Percentiles rank a stretch among this genome's conserved stretches.
Conservation (phyloP, 352 stramenopile genomes). For the Phytophthora aleatoria region DNA sequence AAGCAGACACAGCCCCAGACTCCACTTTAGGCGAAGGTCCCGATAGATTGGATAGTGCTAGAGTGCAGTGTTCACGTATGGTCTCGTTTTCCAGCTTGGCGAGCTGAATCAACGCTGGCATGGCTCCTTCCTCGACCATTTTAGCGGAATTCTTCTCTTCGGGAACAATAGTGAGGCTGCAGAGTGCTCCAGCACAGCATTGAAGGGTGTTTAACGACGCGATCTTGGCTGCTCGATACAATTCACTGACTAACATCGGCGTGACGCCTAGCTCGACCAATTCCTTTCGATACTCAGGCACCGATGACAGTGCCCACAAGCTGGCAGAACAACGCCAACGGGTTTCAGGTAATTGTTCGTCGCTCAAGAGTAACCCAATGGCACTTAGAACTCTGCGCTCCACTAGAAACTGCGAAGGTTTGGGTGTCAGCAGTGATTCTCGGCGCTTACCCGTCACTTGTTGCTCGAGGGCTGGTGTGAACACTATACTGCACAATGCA, state of each 20-base stretch:
- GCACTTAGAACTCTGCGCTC: slow-evolving; percentile 38
- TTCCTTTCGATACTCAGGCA: slow-evolving; percentile 42
- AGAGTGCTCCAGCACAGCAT: slow-evolving; percentile 64
- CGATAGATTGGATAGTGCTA: slow-evolving; percentile 76
- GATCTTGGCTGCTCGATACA: slow-evolving; percentile 28
- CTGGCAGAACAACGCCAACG: slow-evolving; percentile 65
- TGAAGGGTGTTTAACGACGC: slow-evolving; percentile 44
- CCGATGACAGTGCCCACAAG: slow-evolving; percentile 57
- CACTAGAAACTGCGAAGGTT: slow-evolving; percentile 37
- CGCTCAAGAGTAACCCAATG: slow-evolving; percentile 44
- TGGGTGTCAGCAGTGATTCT: neutral
- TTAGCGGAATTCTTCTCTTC: slow-evolving; percentile 40
- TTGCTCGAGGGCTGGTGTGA: slow-evolving; percentile 16
- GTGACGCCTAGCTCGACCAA: slow-evolving; percentile 62
- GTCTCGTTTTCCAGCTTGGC: slow-evolving; percentile 63
- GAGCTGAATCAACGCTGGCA: slow-evolving; percentile 69
- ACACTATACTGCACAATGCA: slow-evolving; percentile 61
- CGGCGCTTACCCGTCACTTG: neutral
- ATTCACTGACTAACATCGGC: slow-evolving; percentile 51
- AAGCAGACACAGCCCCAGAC: slow-evolving; percentile 61
- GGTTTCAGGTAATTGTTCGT: slow-evolving; percentile 50
- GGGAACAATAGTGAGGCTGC: slow-evolving; percentile 60
- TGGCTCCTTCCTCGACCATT: slow-evolving; percentile 70
- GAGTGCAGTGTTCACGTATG: slow-evolving; percentile 70
- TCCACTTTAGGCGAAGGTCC: slow-evolving; percentile 70